Evolutionary conservation across 768 basidiomycete species (phyloP).

Genomic region (Udeniomyces megalosporus): DNA sequence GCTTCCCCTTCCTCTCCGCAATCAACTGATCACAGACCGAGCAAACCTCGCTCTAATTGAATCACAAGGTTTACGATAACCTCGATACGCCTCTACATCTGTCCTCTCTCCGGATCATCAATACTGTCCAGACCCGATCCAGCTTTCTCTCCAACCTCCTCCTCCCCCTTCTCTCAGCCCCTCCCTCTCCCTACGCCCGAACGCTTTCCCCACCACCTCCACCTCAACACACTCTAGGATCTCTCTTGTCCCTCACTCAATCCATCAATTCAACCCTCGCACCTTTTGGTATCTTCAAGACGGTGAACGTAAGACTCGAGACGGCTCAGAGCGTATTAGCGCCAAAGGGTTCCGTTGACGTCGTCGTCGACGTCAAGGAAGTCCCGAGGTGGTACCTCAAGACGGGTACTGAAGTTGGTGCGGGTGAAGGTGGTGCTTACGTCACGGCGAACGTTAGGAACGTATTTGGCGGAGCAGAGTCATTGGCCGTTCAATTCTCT

Average conservation of each 20-base stretch:
- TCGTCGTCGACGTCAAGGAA: conserved; percentile 64
- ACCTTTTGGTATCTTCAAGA: conserved; percentile 59
- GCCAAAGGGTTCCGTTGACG: conserved; percentile 49
- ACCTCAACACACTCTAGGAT: conserved; percentile 36
- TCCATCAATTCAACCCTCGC: conserved; percentile 48
- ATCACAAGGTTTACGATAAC: conserved; percentile 30
- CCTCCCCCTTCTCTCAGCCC: too few relatives aligned
- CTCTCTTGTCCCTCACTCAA: conserved; percentile 54
- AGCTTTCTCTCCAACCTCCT: conserved; percentile 48
- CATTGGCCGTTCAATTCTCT: conserved; percentile 62
- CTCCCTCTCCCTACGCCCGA: too few relatives aligned
- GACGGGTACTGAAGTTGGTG: conserved; percentile 78
- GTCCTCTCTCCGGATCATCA: conserved; percentile 63
- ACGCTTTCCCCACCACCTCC: too few relatives aligned
- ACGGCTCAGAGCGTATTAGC: conserved; percentile 41
- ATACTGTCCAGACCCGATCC: conserved; percentile 53
- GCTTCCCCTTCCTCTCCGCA: too few relatives aligned
- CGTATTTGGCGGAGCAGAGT: conserved; percentile 80
- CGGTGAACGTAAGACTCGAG: conserved; percentile 50
- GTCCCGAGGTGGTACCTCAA: conserved; percentile 59
- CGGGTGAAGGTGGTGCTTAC: conserved; percentile 82
- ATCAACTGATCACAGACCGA: too few relatives aligned
- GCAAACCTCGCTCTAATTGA: too few relatives aligned
- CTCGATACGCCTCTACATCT: conserved; percentile 51
- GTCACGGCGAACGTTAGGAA: conserved; percentile 69